phyloP scores from a whole-genome alignment of 345 rosid species.

The Schrenkiella parvula region DNA sequence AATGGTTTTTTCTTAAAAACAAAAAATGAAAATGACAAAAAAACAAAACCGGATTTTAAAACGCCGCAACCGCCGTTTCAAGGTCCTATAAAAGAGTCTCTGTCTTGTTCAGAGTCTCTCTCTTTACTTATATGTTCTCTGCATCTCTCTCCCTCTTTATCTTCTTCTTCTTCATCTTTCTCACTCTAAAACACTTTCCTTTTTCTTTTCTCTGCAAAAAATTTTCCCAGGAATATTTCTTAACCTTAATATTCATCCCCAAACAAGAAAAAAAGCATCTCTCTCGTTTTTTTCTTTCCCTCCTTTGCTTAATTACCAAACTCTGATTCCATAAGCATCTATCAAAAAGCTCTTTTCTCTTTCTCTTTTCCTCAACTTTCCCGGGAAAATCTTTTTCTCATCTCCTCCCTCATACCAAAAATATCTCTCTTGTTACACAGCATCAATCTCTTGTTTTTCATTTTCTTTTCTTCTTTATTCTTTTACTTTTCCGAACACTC shows the following conservation, averaged over 20 bases:
- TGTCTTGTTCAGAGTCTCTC: neutral
- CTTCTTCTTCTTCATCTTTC: neutral
- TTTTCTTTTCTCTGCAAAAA: neutral
- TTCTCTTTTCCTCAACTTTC: constrained; percentile 11
- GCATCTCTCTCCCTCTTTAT: constrained; percentile 1
- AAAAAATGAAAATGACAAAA: neutral
- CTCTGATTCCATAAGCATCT: constrained; percentile 32
- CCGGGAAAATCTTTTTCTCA: constrained; percentile 11
- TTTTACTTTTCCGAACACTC: neutral
- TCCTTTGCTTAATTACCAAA: constrained; percentile 21
- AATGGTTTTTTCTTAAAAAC: neutral
- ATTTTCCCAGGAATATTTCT: constrained; percentile 20
- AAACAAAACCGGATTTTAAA: neutral
- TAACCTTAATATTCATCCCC: constrained; percentile 12
- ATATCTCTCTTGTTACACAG: constrained; percentile 17
- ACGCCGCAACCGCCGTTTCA: constrained; percentile 32
- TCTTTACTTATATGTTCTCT: constrained; percentile 9
- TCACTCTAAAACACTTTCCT: neutral
- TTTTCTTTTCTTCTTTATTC: neutral
- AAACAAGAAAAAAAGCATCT: constrained; percentile 25
- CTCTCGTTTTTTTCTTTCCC: neutral
- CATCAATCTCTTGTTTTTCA: constrained; percentile 21
- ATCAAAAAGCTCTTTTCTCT: constrained; percentile 22
- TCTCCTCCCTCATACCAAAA: neutral
- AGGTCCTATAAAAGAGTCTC: constrained; percentile 29